These are phyloP conservation scores for Stereum hirsutum DNA, from an alignment of 1,284 basidiomycete genomes.

Conservation along the genomic window DNA sequence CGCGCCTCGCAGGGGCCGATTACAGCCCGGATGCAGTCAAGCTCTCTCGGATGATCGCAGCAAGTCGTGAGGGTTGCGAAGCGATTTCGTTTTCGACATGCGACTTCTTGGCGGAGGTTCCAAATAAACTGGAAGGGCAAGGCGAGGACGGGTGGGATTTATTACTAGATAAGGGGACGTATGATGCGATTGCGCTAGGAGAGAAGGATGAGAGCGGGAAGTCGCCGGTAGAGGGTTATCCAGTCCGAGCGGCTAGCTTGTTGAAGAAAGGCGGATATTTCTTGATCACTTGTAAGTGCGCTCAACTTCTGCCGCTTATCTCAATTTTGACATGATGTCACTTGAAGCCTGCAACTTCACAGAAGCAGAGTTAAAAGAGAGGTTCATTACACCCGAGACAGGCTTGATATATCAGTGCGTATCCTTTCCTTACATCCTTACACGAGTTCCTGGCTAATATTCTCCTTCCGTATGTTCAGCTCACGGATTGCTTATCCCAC, in stretches of 20 bases:
- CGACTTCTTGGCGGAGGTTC: slow-evolving; percentile 48
- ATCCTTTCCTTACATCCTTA: not conserved
- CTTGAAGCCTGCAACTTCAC: slow-evolving; percentile 81
- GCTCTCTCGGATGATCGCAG: slow-evolving; percentile 46
- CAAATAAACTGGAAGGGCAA: slow-evolving; percentile 20
- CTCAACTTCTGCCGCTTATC: not conserved
- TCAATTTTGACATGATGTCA: not conserved
- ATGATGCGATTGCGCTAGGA: slow-evolving; percentile 80
- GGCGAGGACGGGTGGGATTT: slow-evolving; percentile 45
- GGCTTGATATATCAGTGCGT: slow-evolving; percentile 57
- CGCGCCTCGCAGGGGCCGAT: slow-evolving; percentile 65
- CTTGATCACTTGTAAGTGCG: slow-evolving; percentile 72
- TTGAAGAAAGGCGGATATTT: slow-evolving; percentile 66
- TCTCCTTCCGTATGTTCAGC: slow-evolving; percentile 29
- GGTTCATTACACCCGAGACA: slow-evolving; percentile 42
- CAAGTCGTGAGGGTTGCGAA: slow-evolving; percentile 22
- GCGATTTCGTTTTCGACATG: slow-evolving; percentile 42
- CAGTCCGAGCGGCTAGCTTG: slow-evolving; percentile 44
- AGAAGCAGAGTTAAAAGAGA: slow-evolving; percentile 61
- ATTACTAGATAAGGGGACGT: slow-evolving; percentile 75
- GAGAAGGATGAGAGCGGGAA: slow-evolving; percentile 47
- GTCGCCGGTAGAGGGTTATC: slow-evolving; percentile 55
- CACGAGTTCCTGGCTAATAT: slow-evolving; percentile 1
- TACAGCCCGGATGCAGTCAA: slow-evolving; percentile 71
- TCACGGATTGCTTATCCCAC: slow-evolving; percentile 63